Percentiles rank a stretch among this genome's conserved stretches.
phyloP scores from a whole-genome alignment of 31 red algal genomes.

The Porphyra umbilicalis region DNA sequence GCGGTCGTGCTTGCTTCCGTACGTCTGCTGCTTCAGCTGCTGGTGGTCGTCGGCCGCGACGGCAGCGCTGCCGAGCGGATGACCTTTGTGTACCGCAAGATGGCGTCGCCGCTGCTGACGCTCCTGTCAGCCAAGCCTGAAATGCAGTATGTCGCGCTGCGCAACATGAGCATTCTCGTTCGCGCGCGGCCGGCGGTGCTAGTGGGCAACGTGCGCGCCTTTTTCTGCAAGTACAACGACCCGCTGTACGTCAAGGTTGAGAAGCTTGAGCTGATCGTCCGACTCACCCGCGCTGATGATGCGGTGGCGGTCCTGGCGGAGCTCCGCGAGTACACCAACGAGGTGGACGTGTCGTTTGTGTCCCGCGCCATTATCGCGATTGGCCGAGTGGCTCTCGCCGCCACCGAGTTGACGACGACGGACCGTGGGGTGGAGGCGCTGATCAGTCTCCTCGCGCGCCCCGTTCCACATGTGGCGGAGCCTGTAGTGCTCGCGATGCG shows the following conservation, averaged over 20 bases:
- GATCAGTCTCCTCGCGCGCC: slow-evolving; percentile 17
- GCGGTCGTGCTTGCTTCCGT: slow-evolving; percentile 79
- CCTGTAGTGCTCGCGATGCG: slow-evolving; percentile 41
- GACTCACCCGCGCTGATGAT: slow-evolving; percentile 30
- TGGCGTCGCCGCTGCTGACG: slow-evolving; percentile 59
- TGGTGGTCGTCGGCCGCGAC: slow-evolving; percentile 8
- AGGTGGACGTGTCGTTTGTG: slow-evolving; percentile 71
- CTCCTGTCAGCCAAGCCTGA: slow-evolving; percentile 49
- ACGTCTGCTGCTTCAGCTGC: slow-evolving; percentile 30
- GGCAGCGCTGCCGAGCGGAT: slow-evolving; percentile 2
- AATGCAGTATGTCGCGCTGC: slow-evolving; percentile 68
- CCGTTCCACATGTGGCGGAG: slow-evolving; percentile 42
- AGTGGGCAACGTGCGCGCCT: slow-evolving; percentile 34
- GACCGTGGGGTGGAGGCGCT: slow-evolving; percentile 29
- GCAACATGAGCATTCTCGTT: slow-evolving; percentile 51
- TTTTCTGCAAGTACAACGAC: slow-evolving; percentile 76
- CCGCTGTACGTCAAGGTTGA: slow-evolving; percentile 86
- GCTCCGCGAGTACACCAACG: slow-evolving; percentile 60
- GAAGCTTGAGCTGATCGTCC: slow-evolving; percentile 68
- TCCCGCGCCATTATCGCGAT: slow-evolving; percentile 41
- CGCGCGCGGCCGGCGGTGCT: slow-evolving; percentile 30
- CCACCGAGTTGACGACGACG: slow-evolving; percentile 15
- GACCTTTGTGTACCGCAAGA: slow-evolving; percentile 59
- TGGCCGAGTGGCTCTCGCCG: slow-evolving; percentile 32
- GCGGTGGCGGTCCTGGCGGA: slow-evolving; percentile 36